A percentile compares a stretch with the other conserved stretches of the same genome.
Conservation (phyloP, 2,329 filamentous ascomycete species). For the Aspergillus brunneoviolaceus region DNA sequence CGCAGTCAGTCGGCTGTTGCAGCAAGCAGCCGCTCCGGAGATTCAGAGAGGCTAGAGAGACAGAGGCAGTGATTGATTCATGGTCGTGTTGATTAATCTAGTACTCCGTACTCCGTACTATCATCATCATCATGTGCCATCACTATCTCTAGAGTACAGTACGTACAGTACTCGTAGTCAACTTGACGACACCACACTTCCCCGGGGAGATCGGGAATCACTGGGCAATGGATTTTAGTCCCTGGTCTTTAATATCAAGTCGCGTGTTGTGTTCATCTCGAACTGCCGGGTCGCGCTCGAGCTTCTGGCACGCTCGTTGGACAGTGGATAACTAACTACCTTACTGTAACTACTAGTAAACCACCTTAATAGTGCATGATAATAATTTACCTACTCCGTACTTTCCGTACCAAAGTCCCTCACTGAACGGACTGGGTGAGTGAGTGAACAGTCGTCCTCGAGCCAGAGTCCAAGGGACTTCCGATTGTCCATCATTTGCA, state of each 20-base stretch:
- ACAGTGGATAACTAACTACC: not conserved
- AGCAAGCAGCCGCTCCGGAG: not conserved
- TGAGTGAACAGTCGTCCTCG: too few relatives aligned
- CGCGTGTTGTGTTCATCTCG: constrained; percentile 21
- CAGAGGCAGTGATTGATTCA: not conserved
- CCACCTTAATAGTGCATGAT: constrained; percentile 3
- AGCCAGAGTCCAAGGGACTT: not conserved
- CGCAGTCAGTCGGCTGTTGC: not conserved
- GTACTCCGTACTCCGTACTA: too few relatives aligned
- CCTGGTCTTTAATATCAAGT: not conserved
- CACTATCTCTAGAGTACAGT: too few relatives aligned
- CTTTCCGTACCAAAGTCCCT: constrained; percentile 1
- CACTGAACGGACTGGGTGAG: not conserved
- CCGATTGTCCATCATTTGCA: constrained; percentile 4
- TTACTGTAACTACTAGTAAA: not conserved
- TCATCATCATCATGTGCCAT: too few relatives aligned
- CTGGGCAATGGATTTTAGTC: not conserved
- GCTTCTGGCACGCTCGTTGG: constrained; percentile 6
- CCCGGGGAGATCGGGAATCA: not conserved
- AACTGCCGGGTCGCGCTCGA: constrained; percentile 18
- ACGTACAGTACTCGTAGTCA: too few relatives aligned
- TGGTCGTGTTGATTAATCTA: too few relatives aligned
- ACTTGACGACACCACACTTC: too few relatives aligned
- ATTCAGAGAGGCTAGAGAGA: not conserved
- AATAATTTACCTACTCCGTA: too few relatives aligned